phyloP scores from a whole-genome alignment of 441 rosid species.

The Erysimum pusillum region DNA sequence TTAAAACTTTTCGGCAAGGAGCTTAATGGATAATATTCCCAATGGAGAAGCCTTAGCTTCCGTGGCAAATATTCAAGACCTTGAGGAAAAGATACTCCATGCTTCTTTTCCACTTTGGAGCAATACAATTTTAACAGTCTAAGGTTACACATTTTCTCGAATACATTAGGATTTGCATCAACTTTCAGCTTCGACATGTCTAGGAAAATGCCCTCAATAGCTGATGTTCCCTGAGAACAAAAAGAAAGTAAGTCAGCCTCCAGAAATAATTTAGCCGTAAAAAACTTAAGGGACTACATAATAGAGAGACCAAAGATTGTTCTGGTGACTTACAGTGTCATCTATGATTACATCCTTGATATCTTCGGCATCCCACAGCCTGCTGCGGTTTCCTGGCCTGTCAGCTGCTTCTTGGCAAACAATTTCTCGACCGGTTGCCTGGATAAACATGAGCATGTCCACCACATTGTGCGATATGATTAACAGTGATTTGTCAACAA shows the following conservation, averaged over 20 bases:
- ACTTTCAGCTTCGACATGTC: constrained; percentile 11
- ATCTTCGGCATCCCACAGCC: constrained; percentile 31
- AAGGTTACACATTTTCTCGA: constrained; percentile 39
- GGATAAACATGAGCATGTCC: constrained; percentile 50
- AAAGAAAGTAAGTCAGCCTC: not conserved
- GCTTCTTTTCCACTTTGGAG: not conserved
- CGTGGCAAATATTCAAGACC: constrained; percentile 33
- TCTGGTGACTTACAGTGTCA: constrained; percentile 33
- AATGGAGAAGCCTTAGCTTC: constrained; percentile 45
- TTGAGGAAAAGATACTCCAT: constrained; percentile 11
- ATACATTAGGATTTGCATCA: constrained; percentile 20
- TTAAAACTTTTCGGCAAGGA: constrained; percentile 41
- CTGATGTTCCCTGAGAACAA: constrained; percentile 45
- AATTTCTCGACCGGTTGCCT: constrained; percentile 48
- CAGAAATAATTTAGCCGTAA: not conserved
- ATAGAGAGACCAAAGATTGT: not conserved
- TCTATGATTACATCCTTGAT: not conserved
- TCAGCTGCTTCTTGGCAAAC: constrained; percentile 41
- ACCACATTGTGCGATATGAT: constrained; percentile 20
- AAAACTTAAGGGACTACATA: not conserved
- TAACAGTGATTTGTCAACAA: constrained; percentile 50
- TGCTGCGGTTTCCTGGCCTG: constrained; percentile 42
- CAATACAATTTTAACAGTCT: constrained; percentile 33
- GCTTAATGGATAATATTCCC: constrained; percentile 47
- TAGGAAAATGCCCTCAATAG: constrained; percentile 42